Evolutionary conservation across 2,329 filamentous ascomycete genomes (phyloP), one percentile per base, ranked within the genome.

Genomic region (Thelonectria rubi): DNA sequence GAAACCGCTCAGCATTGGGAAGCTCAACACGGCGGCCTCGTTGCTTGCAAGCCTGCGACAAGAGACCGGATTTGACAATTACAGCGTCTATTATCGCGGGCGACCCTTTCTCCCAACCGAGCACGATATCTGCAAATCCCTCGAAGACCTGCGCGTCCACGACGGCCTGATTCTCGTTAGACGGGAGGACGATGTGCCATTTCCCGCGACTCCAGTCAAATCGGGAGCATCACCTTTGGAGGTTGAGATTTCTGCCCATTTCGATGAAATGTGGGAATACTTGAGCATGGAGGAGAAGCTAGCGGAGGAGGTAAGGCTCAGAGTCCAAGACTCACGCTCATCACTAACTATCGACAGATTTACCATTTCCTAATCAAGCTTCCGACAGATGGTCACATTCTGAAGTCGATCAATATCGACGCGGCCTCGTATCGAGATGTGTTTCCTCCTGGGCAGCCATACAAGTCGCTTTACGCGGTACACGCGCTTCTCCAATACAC

Each of bases 231-330:
- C 80, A 64, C 84, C 79, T 37, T 84, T 98, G 3, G 93, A 98
- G 73, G 83, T 86, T 12, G 91, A 94, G 69, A 88, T 98, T 20
- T 80, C 95, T 67, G 84, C 88, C 59, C 91, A 96, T 75, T 97
- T 97, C 71, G 85, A 92, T 55, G 88, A 94, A 63, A 79, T 99
- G 21, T 97, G 95, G 83, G 85, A 87, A 45, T 91, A 94, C 70
- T 82, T 98, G 55, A 87, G 88, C 65, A 85, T 94, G 78, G 86
- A 91, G 46, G 88, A 94, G 60, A 82, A 80, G 51, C 79, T 93
- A 43, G 88, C 91, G 7, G 81, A 85, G 71, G 88, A 91, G 80
- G 88, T 90, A 80, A 67, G 77, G 62, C n/a, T 40, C 5, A 46
- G 10, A 8, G 5, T 9, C 26, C 26, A 9, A 30, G 26, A 30